Conservation (phyloP, 345 rosid species). For the Raphanus raphanistrum region DNA sequence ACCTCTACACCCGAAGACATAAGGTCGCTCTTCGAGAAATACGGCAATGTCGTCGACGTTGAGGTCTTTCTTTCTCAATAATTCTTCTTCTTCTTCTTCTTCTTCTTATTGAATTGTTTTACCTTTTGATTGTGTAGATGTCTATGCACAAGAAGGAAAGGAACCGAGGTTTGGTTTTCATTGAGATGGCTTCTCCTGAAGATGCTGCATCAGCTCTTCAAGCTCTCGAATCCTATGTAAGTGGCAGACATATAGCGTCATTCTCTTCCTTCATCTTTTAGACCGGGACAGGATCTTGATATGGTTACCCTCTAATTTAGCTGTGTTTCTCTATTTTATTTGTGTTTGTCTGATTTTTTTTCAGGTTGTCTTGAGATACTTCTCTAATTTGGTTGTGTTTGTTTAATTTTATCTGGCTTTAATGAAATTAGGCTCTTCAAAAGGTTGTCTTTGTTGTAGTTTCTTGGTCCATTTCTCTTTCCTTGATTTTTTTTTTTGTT, state of each 20-base stretch:
- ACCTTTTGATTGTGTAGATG: slow-evolving; percentile 46
- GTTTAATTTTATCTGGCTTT: background rate
- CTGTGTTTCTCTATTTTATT: background rate
- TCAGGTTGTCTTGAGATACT: slow-evolving; percentile 8
- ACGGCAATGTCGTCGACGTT: slow-evolving; percentile 68
- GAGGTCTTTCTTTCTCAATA: slow-evolving; percentile 49
- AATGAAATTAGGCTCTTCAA: slow-evolving; percentile 6
- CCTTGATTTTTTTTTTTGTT: slow-evolving; percentile 16
- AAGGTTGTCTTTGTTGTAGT: slow-evolving; percentile 12
- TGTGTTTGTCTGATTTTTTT: background rate
- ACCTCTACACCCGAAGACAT: slow-evolving; percentile 67
- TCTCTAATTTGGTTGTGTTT: background rate
- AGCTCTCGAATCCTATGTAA: slow-evolving; percentile 55
- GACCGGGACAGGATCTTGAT: background rate
- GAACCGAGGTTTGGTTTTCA: slow-evolving; percentile 79
- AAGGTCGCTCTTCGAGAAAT: slow-evolving; percentile 70
- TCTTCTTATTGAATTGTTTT: background rate
- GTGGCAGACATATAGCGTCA: slow-evolving; percentile 30
- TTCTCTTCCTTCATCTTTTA: background rate
- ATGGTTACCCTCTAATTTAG: background rate
- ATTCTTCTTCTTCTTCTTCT: background rate
- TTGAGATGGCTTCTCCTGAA: slow-evolving; percentile 72
- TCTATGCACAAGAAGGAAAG: slow-evolving; percentile 70
- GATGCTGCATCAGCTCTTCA: slow-evolving; percentile 64
- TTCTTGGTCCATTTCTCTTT: slow-evolving; percentile 10